These are phyloP conservation scores for Psidium friedrichsthalianum DNA, from an alignment of 345 rosid genomes.

Conservation along the genomic window DNA sequence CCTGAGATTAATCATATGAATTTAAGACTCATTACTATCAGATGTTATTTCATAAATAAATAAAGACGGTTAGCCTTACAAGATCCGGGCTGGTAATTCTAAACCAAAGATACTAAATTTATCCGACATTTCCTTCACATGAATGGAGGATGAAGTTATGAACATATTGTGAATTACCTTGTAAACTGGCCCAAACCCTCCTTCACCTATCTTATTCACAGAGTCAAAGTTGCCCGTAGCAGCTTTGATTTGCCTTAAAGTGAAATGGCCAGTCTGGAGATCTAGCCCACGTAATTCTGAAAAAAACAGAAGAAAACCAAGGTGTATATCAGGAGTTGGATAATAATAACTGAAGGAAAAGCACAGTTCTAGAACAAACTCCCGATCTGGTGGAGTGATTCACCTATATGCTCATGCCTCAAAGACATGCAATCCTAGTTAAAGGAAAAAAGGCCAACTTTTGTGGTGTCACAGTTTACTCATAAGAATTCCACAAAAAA, in stretches of 20 bases:
- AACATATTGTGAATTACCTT: constrained; percentile 31
- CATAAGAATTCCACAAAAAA: not conserved
- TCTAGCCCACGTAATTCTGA: constrained; percentile 61
- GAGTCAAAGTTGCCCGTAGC: constrained; percentile 75
- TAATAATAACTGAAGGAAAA: not conserved
- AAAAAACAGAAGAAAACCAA: not conserved
- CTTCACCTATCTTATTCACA: constrained; percentile 84
- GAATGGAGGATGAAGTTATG: not conserved
- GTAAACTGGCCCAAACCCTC: constrained; percentile 87
- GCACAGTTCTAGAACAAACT: not conserved
- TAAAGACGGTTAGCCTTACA: not conserved
- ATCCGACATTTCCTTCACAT: not conserved
- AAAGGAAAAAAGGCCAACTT: not conserved
- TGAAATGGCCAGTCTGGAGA: constrained; percentile 70
- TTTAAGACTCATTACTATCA: not conserved
- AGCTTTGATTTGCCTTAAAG: constrained; percentile 64
- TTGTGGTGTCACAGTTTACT: not conserved
- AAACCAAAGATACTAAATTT: not conserved
- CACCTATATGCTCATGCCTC: not conserved
- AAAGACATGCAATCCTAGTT: not conserved
- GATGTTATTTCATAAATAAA: not conserved
- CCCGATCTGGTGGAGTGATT: not conserved
- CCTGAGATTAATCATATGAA: constrained; percentile 18
- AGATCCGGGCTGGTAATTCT: not conserved
- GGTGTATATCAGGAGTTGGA: not conserved